Base-by-base conservation (phyloP, 805 yeast species). In the Lachancea cidri region DNA sequence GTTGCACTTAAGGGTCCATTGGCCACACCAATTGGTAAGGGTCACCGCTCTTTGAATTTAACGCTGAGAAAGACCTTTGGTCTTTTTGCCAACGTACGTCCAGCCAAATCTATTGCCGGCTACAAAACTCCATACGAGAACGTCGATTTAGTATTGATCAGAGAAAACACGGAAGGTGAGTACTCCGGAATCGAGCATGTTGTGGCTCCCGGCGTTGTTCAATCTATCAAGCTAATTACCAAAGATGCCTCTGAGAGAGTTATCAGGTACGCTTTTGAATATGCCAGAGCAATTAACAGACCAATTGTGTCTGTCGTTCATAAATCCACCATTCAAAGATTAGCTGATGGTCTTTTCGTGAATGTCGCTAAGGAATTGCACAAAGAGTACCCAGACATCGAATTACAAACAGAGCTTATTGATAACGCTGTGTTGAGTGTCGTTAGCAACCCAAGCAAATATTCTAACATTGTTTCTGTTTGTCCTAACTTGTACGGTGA, bases 401-500 rank as follows among this genome's bases (percentile, higher is more conserved):
- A 79, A 64, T 71, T 93, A 51, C 80, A 78, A 65, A 82, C 77
- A 46, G 98, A 93, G 74, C 74, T 89, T 62, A 84, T 93, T 61
- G 98, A 93, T 73, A 91, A 89, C 79, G 87, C 97, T 56, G 89
- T 95, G 34, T 75, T 93, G 68, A 83, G 79, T 68, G 79, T 88
- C 66, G 94, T 94, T 55, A 74, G 85, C 48, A 88, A 91, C 70
- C 98, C 98, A 53, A 45, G 64, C 29, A 81, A 81, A 57, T 91
- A 88, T 81, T 75, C 82, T 69, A 79, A 86, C 58, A 81, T 83
- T 45, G 98, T 93, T 61, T 73, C 75, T 68, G 98, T 93, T 57
- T 93, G 94, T 96, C 98, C 98, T 62, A 93, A 93, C 83, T 79
- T 93, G 69, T 93, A 93, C 72, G 98, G 98, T 79, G 98, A 93